A percentile compares a stretch with the other conserved stretches of the same genome.
phyloP scores from a whole-genome alignment of 2,329 filamentous ascomycete species.

The Pyrenochaeta sp. region DNA sequence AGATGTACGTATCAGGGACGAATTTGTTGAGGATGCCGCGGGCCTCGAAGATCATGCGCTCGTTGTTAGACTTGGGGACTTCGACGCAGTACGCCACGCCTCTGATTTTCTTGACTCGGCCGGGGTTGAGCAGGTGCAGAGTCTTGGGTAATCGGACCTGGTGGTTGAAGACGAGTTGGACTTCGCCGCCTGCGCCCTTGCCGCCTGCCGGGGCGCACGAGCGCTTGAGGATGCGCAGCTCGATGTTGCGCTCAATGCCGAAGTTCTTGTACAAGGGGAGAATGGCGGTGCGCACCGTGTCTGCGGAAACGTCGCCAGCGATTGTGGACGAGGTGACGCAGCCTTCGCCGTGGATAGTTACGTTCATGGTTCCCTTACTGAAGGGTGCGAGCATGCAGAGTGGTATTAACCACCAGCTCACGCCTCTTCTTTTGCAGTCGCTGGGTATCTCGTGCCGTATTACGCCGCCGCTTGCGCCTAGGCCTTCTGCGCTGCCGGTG shows the following conservation, averaged over 20 bases:
- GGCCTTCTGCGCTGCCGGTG: conserved; percentile 79
- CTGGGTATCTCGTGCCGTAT: conserved; percentile 82
- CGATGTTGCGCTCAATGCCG: conserved; percentile 85
- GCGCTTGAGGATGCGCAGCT: conserved; percentile 80
- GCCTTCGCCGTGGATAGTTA: conserved; percentile 87
- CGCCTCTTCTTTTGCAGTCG: conserved; percentile 77
- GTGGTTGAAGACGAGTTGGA: conserved; percentile 92
- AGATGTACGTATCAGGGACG: conserved; percentile 89
- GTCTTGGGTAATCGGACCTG: conserved; percentile 95
- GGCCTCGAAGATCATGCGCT: conserved; percentile 90
- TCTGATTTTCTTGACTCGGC: conserved; percentile 84
- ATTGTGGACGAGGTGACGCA: conserved; percentile 90
- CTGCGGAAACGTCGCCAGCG: conserved; percentile 85
- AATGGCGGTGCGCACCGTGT: conserved; percentile 91
- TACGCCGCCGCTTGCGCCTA: conserved; percentile 75
- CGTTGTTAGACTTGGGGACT: conserved; percentile 91
- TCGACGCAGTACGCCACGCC: conserved; percentile 95
- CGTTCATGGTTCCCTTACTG: conserved; percentile 87
- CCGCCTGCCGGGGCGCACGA: conserved; percentile 75
- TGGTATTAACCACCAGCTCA: conserved; percentile 91
- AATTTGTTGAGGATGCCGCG: conserved; percentile 84
- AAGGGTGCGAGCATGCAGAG: conserved; percentile 92
- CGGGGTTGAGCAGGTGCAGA: conserved; percentile 83
- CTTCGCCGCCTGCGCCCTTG: conserved; percentile 83
- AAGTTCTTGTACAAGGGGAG: conserved; percentile 90